These are phyloP conservation scores for Clavispora phyllophila DNA, from an alignment of 805 yeast species.

Conservation along the genomic window DNA sequence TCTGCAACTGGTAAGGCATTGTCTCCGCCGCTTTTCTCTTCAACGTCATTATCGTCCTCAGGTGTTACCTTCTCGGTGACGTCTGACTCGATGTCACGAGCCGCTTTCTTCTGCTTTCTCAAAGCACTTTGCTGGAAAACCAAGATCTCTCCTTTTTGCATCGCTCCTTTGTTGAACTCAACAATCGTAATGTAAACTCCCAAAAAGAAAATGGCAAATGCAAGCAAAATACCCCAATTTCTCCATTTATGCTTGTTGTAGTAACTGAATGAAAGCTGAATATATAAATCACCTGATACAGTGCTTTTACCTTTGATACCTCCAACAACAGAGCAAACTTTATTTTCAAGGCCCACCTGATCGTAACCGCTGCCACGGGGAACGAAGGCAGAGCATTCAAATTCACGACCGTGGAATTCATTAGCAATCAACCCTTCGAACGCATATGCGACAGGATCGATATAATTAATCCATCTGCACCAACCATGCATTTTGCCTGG, in stretches of 20 bases:
- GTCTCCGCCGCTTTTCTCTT: background rate
- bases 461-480: conserved; percentile 61
- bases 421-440: conserved; percentile 56
- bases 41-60: background rate
- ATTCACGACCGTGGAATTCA: conserved; percentile 47
- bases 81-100: background rate
- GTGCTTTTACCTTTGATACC: conserved; percentile 4
- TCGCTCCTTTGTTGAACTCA: conserved; percentile 57
- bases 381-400: conserved; percentile 42
- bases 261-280: conserved; percentile 42
- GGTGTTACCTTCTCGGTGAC: background rate
- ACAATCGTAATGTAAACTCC: conserved; percentile 47
- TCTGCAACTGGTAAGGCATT: background rate
- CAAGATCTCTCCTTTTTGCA: conserved; percentile 68
- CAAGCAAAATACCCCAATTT: conserved; percentile 58
- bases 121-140: conserved; percentile 40
- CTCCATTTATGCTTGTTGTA: conserved; percentile 52
- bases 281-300: conserved; percentile 24
- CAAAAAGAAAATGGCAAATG: conserved; percentile 51
- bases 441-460: conserved; percentile 54
- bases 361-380: conserved; percentile 40
- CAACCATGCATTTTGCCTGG: conserved; percentile 56
- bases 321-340: conserved; percentile 22
- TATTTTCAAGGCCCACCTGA: background rate
- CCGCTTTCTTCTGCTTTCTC: background rate